Evolutionary conservation across 352 stramenopile species (phyloP).

Genomic region (Globisporangium cystogenes): DNA sequence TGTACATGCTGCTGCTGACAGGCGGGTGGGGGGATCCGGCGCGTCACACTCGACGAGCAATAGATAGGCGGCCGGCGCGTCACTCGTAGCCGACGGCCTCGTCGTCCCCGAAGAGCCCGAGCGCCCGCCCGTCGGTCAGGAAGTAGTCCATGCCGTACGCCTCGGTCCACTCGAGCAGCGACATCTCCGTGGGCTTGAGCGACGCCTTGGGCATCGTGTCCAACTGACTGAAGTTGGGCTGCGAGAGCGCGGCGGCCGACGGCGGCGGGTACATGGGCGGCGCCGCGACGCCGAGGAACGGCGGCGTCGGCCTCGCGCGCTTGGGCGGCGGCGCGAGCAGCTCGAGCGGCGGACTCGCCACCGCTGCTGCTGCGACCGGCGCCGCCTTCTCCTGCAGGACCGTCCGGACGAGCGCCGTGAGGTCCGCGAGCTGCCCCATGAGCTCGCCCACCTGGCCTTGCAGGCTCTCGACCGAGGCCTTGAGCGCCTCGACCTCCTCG

Average conservation of each 20-base stretch:
- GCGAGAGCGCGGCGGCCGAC: conserved; percentile 12
- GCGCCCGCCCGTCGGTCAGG: conserved; percentile 48
- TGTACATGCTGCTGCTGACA: too few relatives aligned
- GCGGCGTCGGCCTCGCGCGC: conserved; percentile 25
- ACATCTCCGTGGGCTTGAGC: conserved; percentile 55
- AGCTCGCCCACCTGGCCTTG: conserved; percentile 71
- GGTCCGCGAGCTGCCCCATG: conserved; percentile 69
- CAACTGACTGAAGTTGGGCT: conserved; percentile 19
- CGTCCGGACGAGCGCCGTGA: conserved; percentile 70
- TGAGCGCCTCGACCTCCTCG: conserved; percentile 72
- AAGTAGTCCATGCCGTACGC: conserved; percentile 76
- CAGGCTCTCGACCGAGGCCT: conserved; percentile 66
- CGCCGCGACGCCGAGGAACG: background rate
- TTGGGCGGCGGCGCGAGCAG: conserved; percentile 22
- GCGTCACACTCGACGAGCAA: background rate
- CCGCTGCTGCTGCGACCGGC: background rate
- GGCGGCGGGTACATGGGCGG: conserved; percentile 8
- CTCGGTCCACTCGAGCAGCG: conserved; percentile 75
- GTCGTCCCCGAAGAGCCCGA: conserved; percentile 61
- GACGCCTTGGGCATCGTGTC: conserved; percentile 33
- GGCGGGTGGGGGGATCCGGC: too few relatives aligned
- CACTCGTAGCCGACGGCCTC: conserved; percentile 43
- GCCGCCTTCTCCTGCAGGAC: conserved; percentile 51
- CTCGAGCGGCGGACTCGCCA: conserved; percentile 8
- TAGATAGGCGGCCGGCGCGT: background rate